These are phyloP conservation scores for Chaetoscypha palmicola DNA, from an alignment of 2,329 filamentous ascomycete genomes.

Conservation along the genomic window DNA sequence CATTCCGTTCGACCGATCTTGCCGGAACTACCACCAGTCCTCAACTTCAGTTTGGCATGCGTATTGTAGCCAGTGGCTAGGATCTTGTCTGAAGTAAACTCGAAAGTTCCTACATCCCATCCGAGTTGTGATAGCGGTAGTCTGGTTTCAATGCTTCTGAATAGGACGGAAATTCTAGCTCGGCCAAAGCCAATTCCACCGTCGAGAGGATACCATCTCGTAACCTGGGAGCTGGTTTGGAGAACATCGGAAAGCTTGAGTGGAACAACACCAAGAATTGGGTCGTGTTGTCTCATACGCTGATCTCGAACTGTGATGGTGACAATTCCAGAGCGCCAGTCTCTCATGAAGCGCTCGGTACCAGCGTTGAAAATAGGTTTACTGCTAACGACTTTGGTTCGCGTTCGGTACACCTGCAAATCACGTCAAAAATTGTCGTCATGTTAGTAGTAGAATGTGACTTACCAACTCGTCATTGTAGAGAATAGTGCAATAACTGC, in stretches of 20 bases:
- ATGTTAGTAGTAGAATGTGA: no score
- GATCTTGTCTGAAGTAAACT: constrained; percentile 70
- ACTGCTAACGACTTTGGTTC: constrained; percentile 85
- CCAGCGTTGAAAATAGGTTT: constrained; percentile 97
- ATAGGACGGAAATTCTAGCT: constrained; percentile 79
- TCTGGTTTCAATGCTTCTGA: constrained; percentile 80
- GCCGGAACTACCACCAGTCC: constrained; percentile 78
- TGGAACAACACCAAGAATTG: constrained; percentile 86
- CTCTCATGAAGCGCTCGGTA: constrained; percentile 84
- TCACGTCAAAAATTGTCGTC: no score
- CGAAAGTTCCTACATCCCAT: constrained; percentile 93
- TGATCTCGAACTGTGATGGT: constrained; percentile 85
- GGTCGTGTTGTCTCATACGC: constrained; percentile 86
- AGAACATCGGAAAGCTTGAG: constrained; percentile 84
- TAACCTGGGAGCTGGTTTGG: constrained; percentile 70
- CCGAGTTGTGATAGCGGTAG: constrained; percentile 81
- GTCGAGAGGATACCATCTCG: constrained; percentile 94
- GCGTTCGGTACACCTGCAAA: constrained; percentile 84
- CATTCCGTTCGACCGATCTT: constrained; percentile 60
- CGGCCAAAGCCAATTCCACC: constrained; percentile 90
- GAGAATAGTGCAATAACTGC: constrained; percentile 87
- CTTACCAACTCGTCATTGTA: constrained; percentile 74
- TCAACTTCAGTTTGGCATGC: constrained; percentile 64
- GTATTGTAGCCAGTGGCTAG: constrained; percentile 56
- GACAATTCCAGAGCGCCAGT: constrained; percentile 83